Evolutionary conservation across 75 land plant genomes (phyloP), one percentile per base, ranked within the genome.

Genomic region (Adiantum capillusveneris): DNA sequence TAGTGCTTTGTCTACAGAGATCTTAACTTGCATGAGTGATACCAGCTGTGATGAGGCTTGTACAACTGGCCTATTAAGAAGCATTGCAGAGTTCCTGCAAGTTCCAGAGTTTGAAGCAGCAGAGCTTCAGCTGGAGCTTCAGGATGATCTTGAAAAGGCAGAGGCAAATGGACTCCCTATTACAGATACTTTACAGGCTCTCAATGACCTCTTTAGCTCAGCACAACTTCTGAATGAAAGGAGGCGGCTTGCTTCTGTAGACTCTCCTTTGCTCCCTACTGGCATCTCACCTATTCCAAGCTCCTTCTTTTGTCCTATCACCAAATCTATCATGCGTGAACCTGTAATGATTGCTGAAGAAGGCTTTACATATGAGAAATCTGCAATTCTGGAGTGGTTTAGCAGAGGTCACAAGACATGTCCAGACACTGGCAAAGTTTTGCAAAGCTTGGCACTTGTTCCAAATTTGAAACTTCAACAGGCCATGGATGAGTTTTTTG

Each of bases 261-360:
- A 56, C 6, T 56, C 29, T 26, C 21, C 29, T 7, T 14, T 56
- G 28, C 31, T 20, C 6, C 19, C 28, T 3, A 34, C 37, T 34
- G 7, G 9, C 7, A 34, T 34, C 9, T 34, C 37, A 34, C 37
- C 37, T 3, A 29, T 56, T 56, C 58, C 58, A 26, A 27, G 28
- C 6, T 56, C 58, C 2, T 56, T 25, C 28, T 28, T 56, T 6
- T 56, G 58, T 27, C 58, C 58, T 24, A 56, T 56, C 58, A 56
- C 58, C 5, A 27, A 27, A 6, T 27, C 22, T 6, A 18, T 56
- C 28, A 56, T 56, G 58, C 2, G 30, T 7, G 58, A 56, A 24
- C 58, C 58, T 56, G 58, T 56, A 5, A 34, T 34, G 37, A 21
- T 56, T 18, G 30, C 28, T 6, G 58, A 56, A 56, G 44, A 27